Conservation (phyloP, 495 filamentous ascomycete genomes). For the Neurospora cerealis region DNA sequence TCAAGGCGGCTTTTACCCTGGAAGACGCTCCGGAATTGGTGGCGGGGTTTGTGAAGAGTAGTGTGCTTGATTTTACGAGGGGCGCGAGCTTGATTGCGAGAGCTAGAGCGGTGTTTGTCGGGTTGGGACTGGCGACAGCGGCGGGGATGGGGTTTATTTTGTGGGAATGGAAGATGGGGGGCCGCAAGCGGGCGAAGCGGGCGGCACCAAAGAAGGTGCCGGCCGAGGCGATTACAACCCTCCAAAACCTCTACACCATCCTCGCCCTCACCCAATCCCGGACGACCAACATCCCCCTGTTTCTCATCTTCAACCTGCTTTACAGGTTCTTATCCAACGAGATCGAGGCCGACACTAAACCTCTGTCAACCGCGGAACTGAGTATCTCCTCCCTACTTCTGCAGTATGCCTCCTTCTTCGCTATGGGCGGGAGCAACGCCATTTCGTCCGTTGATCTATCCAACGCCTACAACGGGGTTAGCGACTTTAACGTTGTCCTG, state of each 20-base stretch:
- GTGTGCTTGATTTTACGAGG: conserved; percentile 35
- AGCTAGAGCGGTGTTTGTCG: conserved; percentile 43
- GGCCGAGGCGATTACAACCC: conserved; percentile 22
- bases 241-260: conserved; percentile 63
- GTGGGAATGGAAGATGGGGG: background rate
- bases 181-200: conserved; percentile 6
- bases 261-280: conserved; percentile 83
- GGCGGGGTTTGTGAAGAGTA: conserved; percentile 32
- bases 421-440: conserved; percentile 83
- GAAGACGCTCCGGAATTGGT: conserved; percentile 83
- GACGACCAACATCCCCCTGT: conserved; percentile 72
- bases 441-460: conserved; percentile 82
- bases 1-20: conserved; percentile 73
- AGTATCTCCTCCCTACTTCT: conserved; percentile 55
- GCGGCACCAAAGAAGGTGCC: conserved; percentile 1
- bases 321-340: conserved; percentile 37
- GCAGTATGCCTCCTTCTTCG: conserved; percentile 76
- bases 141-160: conserved; percentile 24
- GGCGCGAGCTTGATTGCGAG: conserved; percentile 39
- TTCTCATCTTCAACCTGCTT: conserved; percentile 59
- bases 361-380: conserved; percentile 42
- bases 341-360: conserved; percentile 13
- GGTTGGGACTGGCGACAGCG: conserved; percentile 34
- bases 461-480: conserved; percentile 74
- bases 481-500: conserved; percentile 51